phyloP scores from a whole-genome alignment of 192 early-diverging fungal genomes.

The Umbelopsis sp. region DNA sequence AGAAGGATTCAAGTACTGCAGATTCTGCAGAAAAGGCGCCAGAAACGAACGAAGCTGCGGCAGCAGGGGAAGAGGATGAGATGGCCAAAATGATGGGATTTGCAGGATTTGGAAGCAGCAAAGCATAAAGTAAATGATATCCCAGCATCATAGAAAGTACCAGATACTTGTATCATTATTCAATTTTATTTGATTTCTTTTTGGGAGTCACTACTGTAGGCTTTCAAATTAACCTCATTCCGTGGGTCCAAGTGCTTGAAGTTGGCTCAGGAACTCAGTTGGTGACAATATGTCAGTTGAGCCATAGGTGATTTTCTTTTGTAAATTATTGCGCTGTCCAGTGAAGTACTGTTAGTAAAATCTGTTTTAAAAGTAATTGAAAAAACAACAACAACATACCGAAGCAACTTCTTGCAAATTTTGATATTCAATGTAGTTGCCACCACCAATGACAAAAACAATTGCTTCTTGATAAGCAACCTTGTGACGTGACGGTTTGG shows the following conservation, averaged over 20 bases:
- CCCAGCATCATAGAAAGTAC: neutral
- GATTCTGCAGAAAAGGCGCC: conserved; percentile 38
- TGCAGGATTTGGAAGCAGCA: conserved; percentile 58
- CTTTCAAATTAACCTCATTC: neutral
- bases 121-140: conserved; percentile 29
- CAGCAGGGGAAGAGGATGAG: conserved; percentile 57
- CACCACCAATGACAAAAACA: conserved; percentile 98
- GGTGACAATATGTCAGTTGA: conserved; percentile 89
- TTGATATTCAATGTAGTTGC: conserved; percentile 98
- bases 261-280: conserved; percentile 77
- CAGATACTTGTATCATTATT: neutral
- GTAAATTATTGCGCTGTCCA: conserved; percentile 46
- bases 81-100: conserved; percentile 82
- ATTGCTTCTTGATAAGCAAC: conserved; percentile 86
- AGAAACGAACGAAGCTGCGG: conserved; percentile 47
- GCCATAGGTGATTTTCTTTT: conserved; percentile 91
- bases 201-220: conserved; percentile 4
- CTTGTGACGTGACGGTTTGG: conserved; percentile 46
- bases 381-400: conserved; percentile 42
- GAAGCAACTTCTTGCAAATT: conserved; percentile 90
- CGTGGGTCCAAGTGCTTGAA: conserved; percentile 64
- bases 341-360: conserved; percentile 22
- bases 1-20: conserved; percentile 54
- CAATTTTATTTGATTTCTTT: neutral
- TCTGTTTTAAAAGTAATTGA: conserved; percentile 17